phyloP scores from a whole-genome alignment of 1,284 basidiomycete species.

The Cystobasidiaceae sp. region DNA sequence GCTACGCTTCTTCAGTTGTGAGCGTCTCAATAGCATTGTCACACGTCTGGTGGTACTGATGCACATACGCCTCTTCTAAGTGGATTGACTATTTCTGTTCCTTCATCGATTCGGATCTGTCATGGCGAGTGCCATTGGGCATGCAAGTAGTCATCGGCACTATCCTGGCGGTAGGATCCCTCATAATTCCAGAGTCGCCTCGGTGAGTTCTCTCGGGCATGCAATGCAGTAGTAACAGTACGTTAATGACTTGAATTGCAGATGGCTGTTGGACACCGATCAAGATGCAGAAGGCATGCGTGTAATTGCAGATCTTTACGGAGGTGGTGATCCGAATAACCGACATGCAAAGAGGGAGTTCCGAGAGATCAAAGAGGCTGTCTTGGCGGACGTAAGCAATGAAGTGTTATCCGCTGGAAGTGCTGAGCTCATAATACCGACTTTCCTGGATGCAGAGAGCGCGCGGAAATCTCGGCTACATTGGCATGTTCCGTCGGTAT shows the following conservation, averaged over 20 bases:
- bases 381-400: slow-evolving; percentile 64
- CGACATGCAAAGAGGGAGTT: slow-evolving; percentile 74
- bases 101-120: slow-evolving; percentile 53
- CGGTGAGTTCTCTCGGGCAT: slow-evolving; percentile 55
- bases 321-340: slow-evolving; percentile 66
- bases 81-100: slow-evolving; percentile 95
- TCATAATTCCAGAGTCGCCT: slow-evolving; percentile 89
- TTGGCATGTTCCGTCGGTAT: slow-evolving; percentile 80
- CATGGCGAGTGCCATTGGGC: slow-evolving; percentile 49
- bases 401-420: too few relatives aligned
- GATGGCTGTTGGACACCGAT: slow-evolving; percentile 88
- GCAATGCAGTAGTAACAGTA: too few relatives aligned
- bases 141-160: slow-evolving; percentile 64
- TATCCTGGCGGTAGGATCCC: slow-evolving; percentile 73
- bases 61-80: slow-evolving; percentile 47
- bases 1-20: slow-evolving; percentile 91
- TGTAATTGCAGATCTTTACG: slow-evolving; percentile 86
- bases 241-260: slow-evolving; percentile 42
- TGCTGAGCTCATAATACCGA: background rate
- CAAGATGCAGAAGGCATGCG: slow-evolving; percentile 77
- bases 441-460: slow-evolving; percentile 49
- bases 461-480: slow-evolving; percentile 76
- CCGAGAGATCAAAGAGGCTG: slow-evolving; percentile 85
- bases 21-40: too few relatives aligned
- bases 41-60: slow-evolving; percentile 10